Evolutionary conservation across 768 basidiomycete species (phyloP), one percentile per base, ranked within the genome.

Genomic region (Rossbeevera mucosa): DNA sequence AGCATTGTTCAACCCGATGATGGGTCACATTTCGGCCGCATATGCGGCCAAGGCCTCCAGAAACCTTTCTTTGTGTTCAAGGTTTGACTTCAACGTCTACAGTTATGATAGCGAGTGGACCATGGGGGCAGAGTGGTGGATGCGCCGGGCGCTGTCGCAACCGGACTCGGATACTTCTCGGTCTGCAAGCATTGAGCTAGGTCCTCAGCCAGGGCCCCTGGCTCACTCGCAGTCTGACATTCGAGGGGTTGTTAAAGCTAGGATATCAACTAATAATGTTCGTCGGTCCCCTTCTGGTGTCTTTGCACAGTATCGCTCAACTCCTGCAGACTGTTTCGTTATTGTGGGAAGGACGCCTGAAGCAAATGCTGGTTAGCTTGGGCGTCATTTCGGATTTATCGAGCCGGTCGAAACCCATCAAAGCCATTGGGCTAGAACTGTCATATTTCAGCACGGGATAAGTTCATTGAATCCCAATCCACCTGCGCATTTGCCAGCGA

Each of bases 81-180:
- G 91, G 20, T 98, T 94, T 64, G 93, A 97, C 65, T 93, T 97
- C 72, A 98, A 98, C 63, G 81, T 94, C 24, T 96, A 97, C 66
- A 94, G 91, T 70, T 97, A 93, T 68, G 92, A 95, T 59, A 94
- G 91, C 68, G 94, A 97, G 67, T 88, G 94, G 87, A 87, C 91
- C 9, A 81, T 97, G 74, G 95, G 95, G 3, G 87, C 89, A 1
- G 94, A 97, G 67, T 96, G 92, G 91, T 96, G 92, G 93, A 79
- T 93, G 65, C 80, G 92, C 20, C 80, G 83, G 21, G 72, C 76
- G 5, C 71, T 69, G 18, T 61, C 69, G 12, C 67, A 70, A 48
- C 55, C 64, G 7, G 47, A 48, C 28, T 50, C 53, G 13, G 59
- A 61, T 33, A 13, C 48, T 36, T 16, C 50, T 14, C 54, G 21